Conservation (phyloP, 768 basidiomycete genomes). For the Rhodotorula babjevae region DNA sequence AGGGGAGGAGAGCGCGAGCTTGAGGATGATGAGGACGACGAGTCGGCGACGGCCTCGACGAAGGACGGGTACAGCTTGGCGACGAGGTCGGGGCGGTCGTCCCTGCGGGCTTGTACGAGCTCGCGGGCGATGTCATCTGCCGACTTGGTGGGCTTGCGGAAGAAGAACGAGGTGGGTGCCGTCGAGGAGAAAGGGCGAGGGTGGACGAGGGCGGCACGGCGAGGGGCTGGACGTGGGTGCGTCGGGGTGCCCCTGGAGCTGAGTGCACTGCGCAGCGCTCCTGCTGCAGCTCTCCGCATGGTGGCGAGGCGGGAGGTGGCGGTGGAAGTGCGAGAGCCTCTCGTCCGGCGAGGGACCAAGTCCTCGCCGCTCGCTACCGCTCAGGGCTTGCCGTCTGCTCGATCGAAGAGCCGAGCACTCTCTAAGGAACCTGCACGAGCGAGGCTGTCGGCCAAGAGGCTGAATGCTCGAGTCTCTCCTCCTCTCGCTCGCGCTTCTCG, state of each 20-base stretch:
- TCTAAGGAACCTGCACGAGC: no score
- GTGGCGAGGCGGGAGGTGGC: background rate
- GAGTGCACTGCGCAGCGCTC: background rate
- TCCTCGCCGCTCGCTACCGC: no score
- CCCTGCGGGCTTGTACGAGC: background rate
- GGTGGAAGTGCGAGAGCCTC: background rate
- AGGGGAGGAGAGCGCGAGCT: constrained; percentile 8
- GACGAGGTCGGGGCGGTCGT: constrained; percentile 26
- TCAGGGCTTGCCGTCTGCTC: no score
- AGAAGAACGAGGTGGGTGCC: constrained; percentile 21
- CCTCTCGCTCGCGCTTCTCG: no score
- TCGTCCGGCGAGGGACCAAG: no score
- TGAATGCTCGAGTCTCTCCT: no score
- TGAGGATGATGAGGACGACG: background rate
- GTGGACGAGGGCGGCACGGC: background rate
- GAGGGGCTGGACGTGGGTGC: background rate
- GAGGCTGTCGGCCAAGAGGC: no score
- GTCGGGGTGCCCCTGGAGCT: background rate
- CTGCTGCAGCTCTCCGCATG: constrained; percentile 9
- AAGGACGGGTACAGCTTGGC: constrained; percentile 27
- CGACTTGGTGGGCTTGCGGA: constrained; percentile 4
- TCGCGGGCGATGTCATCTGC: constrained; percentile 16
- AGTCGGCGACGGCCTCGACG: constrained; percentile 1
- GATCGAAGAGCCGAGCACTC: no score
- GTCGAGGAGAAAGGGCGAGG: constrained; percentile 5